phyloP scores from a whole-genome alignment of 1,284 basidiomycete species.

The Fomes fomentarius region DNA sequence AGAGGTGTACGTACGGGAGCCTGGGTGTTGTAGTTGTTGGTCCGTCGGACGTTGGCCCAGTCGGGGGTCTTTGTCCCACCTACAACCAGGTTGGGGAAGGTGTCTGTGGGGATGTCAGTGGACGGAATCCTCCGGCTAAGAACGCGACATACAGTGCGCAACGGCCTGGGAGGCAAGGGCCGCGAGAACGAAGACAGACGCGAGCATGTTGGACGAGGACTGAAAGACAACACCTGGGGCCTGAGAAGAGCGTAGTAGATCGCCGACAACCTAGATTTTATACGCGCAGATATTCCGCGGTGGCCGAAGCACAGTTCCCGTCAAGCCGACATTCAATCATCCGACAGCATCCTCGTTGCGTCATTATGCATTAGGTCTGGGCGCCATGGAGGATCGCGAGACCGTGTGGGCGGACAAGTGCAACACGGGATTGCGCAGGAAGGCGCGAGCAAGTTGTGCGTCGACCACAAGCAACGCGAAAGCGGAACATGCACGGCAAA shows the following conservation, averaged over 20 bases:
- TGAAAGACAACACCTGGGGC: too few relatives aligned
- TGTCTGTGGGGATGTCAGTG: conserved; percentile 16
- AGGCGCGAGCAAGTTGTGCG: background rate
- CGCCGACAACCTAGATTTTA: background rate
- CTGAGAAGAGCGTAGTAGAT: too few relatives aligned
- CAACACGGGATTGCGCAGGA: background rate
- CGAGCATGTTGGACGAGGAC: conserved; percentile 4
- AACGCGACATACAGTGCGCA: conserved; percentile 10
- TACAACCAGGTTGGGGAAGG: conserved; percentile 31
- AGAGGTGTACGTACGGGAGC: conserved; percentile 37
- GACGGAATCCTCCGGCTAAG: too few relatives aligned
- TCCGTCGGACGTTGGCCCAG: conserved; percentile 48
- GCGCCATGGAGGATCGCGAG: too few relatives aligned
- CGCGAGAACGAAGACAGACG: conserved; percentile 4
- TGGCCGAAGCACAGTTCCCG: background rate
- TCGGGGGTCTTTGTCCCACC: conserved; percentile 22
- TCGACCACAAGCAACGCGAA: background rate
- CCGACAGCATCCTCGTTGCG: background rate
- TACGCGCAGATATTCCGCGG: background rate
- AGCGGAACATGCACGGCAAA: background rate
- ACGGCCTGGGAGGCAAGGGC: conserved; percentile 6
- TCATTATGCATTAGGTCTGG: background rate
- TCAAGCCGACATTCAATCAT: background rate
- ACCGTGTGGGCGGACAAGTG: background rate
- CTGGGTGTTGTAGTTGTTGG: conserved; percentile 44